Evolutionary conservation across 441 rosid genomes (phyloP).

Genomic region (Eutrema salsugineum): DNA sequence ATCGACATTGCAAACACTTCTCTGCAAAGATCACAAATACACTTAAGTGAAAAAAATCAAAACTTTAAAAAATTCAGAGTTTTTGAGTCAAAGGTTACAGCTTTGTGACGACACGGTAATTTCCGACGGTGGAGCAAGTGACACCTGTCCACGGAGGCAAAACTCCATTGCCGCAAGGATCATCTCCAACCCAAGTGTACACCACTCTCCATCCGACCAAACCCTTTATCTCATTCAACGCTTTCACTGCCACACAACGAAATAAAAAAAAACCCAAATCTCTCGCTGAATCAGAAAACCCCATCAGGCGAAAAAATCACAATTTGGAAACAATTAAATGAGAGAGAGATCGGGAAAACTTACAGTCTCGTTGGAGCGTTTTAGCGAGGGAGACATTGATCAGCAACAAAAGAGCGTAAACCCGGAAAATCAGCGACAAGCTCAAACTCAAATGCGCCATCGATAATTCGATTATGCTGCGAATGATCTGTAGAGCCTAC

Average conservation of each 20-base stretch:
- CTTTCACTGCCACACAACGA: constrained; percentile 50
- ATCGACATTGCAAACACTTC: constrained; percentile 82
- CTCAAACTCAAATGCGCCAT: constrained; percentile 20
- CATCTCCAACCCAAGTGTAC: constrained; percentile 86
- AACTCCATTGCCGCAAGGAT: constrained; percentile 71
- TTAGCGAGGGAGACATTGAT: constrained; percentile 43
- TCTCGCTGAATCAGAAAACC: not conserved
- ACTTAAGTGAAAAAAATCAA: not conserved
- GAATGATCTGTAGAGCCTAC: not conserved
- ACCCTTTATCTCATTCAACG: constrained; percentile 74
- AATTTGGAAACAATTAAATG: not conserved
- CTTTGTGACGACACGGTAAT: constrained; percentile 66
- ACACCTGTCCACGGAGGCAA: constrained; percentile 87
- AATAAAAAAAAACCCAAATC: not conserved
- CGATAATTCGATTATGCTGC: constrained; percentile 40
- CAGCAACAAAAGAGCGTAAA: constrained; percentile 37
- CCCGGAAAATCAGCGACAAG: not conserved
- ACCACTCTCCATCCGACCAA: constrained; percentile 83
- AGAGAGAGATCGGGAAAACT: not conserved
- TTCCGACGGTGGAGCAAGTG: constrained; percentile 65
- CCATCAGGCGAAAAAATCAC: not conserved
- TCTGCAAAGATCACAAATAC: constrained; percentile 35
- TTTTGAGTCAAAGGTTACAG: constrained; percentile 38
- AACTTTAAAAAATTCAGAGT: not conserved
- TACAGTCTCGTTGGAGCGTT: constrained; percentile 82